Evolutionary conservation across 768 basidiomycete genomes (phyloP).

Genomic region (Lentinula raphanica): DNA sequence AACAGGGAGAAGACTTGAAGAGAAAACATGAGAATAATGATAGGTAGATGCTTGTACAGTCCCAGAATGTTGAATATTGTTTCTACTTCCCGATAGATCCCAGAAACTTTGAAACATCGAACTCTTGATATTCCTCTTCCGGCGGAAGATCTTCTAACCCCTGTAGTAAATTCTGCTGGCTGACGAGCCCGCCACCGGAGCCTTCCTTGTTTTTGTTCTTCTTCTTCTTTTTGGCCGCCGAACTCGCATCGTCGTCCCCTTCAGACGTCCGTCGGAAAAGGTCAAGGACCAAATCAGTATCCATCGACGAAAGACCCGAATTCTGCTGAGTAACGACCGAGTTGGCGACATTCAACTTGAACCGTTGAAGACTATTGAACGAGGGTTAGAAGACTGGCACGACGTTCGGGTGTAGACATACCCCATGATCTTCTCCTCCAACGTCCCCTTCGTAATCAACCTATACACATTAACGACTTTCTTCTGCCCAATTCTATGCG

Average conservation of each 20-base stretch:
- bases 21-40: conserved; percentile 3
- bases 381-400: neutral
- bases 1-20: too few species aligned
- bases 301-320: conserved; percentile 89
- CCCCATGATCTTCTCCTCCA: conserved; percentile 99
- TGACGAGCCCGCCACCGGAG: conserved; percentile 43
- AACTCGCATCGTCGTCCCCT: conserved; percentile 58
- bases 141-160: conserved; percentile 89
- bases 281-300: conserved; percentile 94
- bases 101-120: conserved; percentile 88
- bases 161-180: conserved; percentile 79
- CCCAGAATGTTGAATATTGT: too few species aligned
- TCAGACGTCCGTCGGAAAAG: conserved; percentile 82
- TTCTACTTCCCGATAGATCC: conserved; percentile 61
- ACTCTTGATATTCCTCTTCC: conserved; percentile 87
- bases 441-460: conserved; percentile 90
- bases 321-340: conserved; percentile 98
- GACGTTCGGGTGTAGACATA: conserved; percentile 32
- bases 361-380: conserved; percentile 77
- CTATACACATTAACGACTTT: conserved; percentile 99
- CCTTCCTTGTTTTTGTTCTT: conserved; percentile 19
- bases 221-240: conserved; percentile 48
- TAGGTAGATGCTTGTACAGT: conserved; percentile 6
- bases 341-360: conserved; percentile 97
- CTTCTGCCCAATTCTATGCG: conserved; percentile 97